phyloP scores from a whole-genome alignment of 148 eudicot genomes.

The Euryodendron excelsum region DNA sequence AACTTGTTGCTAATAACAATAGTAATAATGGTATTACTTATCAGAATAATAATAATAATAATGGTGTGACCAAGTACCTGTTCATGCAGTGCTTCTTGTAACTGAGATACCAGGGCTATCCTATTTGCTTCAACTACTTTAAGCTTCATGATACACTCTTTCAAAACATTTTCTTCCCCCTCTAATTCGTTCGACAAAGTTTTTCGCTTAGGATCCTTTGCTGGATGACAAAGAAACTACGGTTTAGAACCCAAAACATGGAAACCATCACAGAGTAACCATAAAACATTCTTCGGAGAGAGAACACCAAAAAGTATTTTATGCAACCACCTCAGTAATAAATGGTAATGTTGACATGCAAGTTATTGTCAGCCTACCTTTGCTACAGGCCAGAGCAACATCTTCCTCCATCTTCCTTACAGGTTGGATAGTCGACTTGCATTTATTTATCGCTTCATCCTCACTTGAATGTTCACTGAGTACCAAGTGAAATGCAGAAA shows the following conservation, averaged over 20 bases:
- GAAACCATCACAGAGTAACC: conserved; percentile 7
- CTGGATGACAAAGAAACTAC: conserved; percentile 41
- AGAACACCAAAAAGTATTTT: conserved; percentile 1
- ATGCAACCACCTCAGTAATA: background rate
- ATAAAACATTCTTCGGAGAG: background rate
- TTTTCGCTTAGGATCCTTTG: conserved; percentile 76
- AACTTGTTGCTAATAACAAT: background rate
- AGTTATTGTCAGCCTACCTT: conserved; percentile 41
- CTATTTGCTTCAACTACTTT: conserved; percentile 83
- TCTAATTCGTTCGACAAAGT: conserved; percentile 70
- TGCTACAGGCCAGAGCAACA: conserved; percentile 67
- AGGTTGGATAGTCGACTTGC: conserved; percentile 74
- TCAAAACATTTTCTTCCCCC: conserved; percentile 66
- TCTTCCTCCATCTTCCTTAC: conserved; percentile 86
- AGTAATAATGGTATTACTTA: no score
- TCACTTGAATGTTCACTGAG: conserved; percentile 62
- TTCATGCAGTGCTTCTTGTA: conserved; percentile 76
- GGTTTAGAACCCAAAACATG: conserved; percentile 14
- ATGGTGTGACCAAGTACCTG: conserved; percentile 66
- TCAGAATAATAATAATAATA: no score
- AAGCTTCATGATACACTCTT: conserved; percentile 73
- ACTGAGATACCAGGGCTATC: conserved; percentile 63
- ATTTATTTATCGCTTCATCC: conserved; percentile 68
- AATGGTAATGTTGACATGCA: conserved; percentile 1
- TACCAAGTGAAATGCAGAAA: conserved; percentile 77